A percentile compares a stretch with the other conserved stretches of the same genome.
phyloP scores from a whole-genome alignment of 305 asterid genomes.

The Nicotiana rustica region DNA sequence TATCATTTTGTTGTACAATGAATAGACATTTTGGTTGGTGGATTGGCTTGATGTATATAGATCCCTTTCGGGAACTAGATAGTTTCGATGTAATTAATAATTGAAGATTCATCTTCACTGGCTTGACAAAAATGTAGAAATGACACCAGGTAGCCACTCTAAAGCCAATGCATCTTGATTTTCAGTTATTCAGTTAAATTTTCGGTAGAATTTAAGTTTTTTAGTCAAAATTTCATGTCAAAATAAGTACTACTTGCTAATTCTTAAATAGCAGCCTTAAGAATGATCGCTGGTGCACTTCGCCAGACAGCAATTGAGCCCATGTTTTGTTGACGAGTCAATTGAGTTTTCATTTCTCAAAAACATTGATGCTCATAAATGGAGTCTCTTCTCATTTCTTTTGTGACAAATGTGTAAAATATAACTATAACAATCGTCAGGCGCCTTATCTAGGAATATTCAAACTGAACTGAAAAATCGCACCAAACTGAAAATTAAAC shows the following conservation, averaged over 20 bases:
- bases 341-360: not conserved
- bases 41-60: not conserved
- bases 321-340: not conserved
- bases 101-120: conserved; percentile 27
- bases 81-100: not conserved
- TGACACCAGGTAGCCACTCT: too few species aligned
- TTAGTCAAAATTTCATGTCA: too few species aligned
- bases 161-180: too few species aligned
- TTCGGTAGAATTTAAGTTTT: too few species aligned
- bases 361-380: not conserved
- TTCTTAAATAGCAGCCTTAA: too few species aligned
- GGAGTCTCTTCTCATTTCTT: not conserved
- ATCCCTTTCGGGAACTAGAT: not conserved
- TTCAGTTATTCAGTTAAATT: too few species aligned
- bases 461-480: too few species aligned
- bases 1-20: conserved; percentile 2
- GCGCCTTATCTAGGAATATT: too few species aligned
- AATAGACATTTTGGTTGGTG: not conserved
- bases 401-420: not conserved
- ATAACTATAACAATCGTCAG: too few species aligned
- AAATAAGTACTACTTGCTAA: too few species aligned
- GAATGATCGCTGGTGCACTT: too few species aligned
- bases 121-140: not conserved
- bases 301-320: not conserved
- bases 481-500: too few species aligned